Evolutionary conservation across 2,329 filamentous ascomycete genomes (phyloP).

Genomic region (Sclerotinia nivalis): DNA sequence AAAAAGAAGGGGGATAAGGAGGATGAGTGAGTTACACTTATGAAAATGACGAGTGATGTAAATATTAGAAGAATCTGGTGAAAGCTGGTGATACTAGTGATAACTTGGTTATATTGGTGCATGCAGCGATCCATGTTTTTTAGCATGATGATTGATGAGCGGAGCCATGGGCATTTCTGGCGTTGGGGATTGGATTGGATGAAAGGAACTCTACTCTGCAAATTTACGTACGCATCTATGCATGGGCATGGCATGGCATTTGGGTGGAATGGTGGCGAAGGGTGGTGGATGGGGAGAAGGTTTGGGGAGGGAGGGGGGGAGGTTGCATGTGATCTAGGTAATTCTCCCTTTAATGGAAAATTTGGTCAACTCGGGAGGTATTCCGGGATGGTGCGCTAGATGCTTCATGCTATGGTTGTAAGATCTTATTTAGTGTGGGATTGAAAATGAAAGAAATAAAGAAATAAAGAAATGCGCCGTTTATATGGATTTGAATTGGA

Average conservation of each 20-base stretch:
- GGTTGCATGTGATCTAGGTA: too few species aligned
- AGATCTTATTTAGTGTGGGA: neutral
- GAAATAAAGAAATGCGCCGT: neutral
- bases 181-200: neutral
- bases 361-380: neutral
- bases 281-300: neutral
- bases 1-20: slow-evolving; percentile 35
- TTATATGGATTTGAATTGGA: too few species aligned
- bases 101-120: neutral
- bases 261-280: neutral
- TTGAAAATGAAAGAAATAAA: neutral
- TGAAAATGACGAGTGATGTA: neutral
- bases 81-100: neutral
- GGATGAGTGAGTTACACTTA: slow-evolving; percentile 31
- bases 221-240: neutral
- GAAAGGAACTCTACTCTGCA: neutral
- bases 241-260: neutral
- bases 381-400: neutral
- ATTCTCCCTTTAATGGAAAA: neutral
- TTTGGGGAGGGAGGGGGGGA: neutral
- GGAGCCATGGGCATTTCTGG: neutral
- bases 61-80: neutral
- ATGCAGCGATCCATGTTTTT: neutral
- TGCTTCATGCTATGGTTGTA: neutral
- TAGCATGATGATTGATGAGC: slow-evolving; percentile 1